phyloP scores from a whole-genome alignment of 805 yeast genomes.

The Candida namnaoensis region DNA sequence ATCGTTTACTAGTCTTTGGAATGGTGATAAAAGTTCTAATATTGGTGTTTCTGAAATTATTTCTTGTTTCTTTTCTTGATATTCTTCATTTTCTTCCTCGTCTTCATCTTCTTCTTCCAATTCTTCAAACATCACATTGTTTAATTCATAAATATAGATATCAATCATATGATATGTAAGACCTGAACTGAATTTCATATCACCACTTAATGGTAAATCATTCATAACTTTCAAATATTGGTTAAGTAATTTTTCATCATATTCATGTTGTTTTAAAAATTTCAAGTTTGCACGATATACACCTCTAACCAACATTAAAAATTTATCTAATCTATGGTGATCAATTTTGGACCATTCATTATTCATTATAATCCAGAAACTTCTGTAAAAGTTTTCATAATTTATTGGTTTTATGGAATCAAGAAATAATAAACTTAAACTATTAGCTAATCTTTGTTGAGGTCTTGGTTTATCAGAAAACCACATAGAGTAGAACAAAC shows the following conservation, averaged over 20 bases:
- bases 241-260: conserved; percentile 42
- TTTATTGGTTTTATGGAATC: conserved; percentile 31
- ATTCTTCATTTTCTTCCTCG: conserved; percentile 25
- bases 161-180: conserved; percentile 82
- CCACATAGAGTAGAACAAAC: conserved; percentile 95
- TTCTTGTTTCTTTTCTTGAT: conserved; percentile 24
- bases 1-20: conserved; percentile 39
- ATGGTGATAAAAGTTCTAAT: conserved; percentile 47
- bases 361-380: conserved; percentile 75
- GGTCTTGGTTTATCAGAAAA: conserved; percentile 89
- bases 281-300: conserved; percentile 57
- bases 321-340: conserved; percentile 81
- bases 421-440: conserved; percentile 51
- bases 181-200: conserved; percentile 55
- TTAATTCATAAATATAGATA: conserved; percentile 78
- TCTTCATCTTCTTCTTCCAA: conserved; percentile 37
- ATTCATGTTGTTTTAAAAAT: conserved; percentile 41
- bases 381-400: conserved; percentile 46
- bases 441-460: conserved; percentile 76
- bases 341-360: conserved; percentile 84
- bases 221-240: conserved; percentile 33
- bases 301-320: conserved; percentile 70
- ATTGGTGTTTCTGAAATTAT: conserved; percentile 44
- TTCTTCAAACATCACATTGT: conserved; percentile 46
- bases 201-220: conserved; percentile 47